phyloP scores from a whole-genome alignment of 2,329 filamentous ascomycete species.

The Fusarium azukiicola region DNA sequence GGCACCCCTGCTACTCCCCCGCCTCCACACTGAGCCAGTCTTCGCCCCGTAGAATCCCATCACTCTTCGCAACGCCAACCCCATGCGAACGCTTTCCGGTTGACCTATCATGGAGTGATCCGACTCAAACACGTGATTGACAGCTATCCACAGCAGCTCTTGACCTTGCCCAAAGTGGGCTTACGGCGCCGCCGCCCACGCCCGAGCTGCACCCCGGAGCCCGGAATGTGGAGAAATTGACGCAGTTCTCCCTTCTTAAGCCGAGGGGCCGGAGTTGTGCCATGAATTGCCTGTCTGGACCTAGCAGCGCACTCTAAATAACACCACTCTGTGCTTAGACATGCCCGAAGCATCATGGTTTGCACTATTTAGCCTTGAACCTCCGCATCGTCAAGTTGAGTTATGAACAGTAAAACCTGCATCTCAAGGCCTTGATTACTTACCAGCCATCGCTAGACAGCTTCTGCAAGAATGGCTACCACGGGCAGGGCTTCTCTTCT shows the following conservation, averaged over 20 bases:
- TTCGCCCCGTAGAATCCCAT: neutral
- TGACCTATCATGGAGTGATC: conserved; percentile 4
- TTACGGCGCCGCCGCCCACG: neutral
- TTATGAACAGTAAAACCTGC: neutral
- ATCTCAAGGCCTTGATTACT: neutral
- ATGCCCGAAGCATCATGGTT: conserved; percentile 14
- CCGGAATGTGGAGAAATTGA: conserved; percentile 8
- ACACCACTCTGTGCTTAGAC: conserved; percentile 21
- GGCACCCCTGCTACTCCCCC: too few species aligned
- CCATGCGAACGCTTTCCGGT: neutral
- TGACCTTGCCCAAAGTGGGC: neutral
- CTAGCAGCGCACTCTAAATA: neutral
- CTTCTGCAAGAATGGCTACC: neutral
- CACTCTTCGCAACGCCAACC: neutral
- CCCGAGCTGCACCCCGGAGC: neutral
- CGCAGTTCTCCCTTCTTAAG: neutral
- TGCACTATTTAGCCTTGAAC: conserved; percentile 12
- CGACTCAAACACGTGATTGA: neutral
- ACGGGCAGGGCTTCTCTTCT: conserved; percentile 17
- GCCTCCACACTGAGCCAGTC: neutral
- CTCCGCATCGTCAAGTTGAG: neutral
- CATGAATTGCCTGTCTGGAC: conserved; percentile 19
- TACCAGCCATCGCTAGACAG: neutral
- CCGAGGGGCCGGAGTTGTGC: conserved; percentile 16
- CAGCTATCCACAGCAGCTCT: neutral